Base-by-base conservation (phyloP, 2,329 filamentous ascomycete genomes). In the Clonostachys rhizophaga region DNA sequence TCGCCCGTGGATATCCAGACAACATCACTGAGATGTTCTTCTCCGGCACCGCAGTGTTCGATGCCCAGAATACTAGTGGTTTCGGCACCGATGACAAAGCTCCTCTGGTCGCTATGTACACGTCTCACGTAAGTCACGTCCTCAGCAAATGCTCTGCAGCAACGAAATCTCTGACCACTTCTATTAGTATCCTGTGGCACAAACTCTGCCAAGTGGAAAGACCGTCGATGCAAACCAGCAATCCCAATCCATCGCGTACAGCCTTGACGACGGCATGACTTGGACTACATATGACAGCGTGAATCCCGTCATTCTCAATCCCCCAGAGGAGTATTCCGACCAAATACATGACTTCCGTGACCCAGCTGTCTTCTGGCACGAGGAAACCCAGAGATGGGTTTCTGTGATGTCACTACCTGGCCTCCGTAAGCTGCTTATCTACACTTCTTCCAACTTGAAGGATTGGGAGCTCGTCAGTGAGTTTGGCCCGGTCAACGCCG, bases 31-130 rank as follows among this genome's bases (percentile, higher is more conserved):
- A 67, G 12, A 71, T 63, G 47, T 72, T 78, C 40, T 81, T 75
- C 51, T 75, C 73, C 1, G 76, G 81, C 20, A 82, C 76, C 43
- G 72, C 69, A 7, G 80, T 86, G 1, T 64, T 82, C 18, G 83
- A 87, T 55, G 61, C 61, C 11, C 78, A 85, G 57, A 86, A 87
- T 57, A 84, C 82, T 0, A 84, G 79, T 13, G 82, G 82, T 2
- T 83, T 86, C 66, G 86, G 86, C 52, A 76, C 75, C 0, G 68
- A 75, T 43, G 78, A 81, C 55, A 57, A 67, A n/a, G 77, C 81
- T 48, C 79, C 81, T 5, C 78, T 86, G 6, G 76, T 87, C 3
- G 83, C 83, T 17, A 60, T 64, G 17, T 65, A 63, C 44, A 60
- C 63, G 43, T 52, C 59, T 65, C 7, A n/a, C 17, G 14, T n/a